Percentiles rank a stretch among this genome's conserved stretches.
Evolutionary conservation across 2,329 filamentous ascomycete genomes (phyloP).

Genomic region (Neonectria punicea): DNA sequence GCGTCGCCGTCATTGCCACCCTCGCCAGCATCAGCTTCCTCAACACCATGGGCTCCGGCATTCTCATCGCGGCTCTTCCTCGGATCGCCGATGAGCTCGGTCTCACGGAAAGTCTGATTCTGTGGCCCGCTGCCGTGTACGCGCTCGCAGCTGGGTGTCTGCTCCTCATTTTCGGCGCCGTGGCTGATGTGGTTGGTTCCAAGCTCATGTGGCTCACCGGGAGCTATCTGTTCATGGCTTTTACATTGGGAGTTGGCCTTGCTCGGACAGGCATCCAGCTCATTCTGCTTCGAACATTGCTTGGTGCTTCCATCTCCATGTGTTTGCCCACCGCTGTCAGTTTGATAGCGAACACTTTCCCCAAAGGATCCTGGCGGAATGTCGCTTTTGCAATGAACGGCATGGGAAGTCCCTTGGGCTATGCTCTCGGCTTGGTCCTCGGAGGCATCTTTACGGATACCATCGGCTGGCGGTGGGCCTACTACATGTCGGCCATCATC

Average conservation of each 20-base stretch:
- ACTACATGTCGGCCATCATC: slow-evolving; percentile 50
- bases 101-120: slow-evolving; percentile 42
- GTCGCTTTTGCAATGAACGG: slow-evolving; percentile 55
- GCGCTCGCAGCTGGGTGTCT: slow-evolving; percentile 47
- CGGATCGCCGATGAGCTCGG: slow-evolving; percentile 49
- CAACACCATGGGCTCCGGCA: slow-evolving; percentile 24
- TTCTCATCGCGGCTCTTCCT: slow-evolving; percentile 52
- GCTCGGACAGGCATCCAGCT: slow-evolving; percentile 44
- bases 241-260: slow-evolving; percentile 32
- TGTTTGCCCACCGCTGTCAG: slow-evolving; percentile 47
- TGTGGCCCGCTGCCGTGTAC: slow-evolving; percentile 51
- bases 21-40: slow-evolving; percentile 22
- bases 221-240: slow-evolving; percentile 44
- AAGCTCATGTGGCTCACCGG: slow-evolving; percentile 13
- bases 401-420: slow-evolving; percentile 57
- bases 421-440: slow-evolving; percentile 59
- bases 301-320: slow-evolving; percentile 49
- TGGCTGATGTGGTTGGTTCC: slow-evolving; percentile 49
- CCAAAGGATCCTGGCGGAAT: slow-evolving; percentile 48
- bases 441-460: slow-evolving; percentile 58
- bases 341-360: slow-evolving; percentile 45
- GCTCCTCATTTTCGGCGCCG: slow-evolving; percentile 49
- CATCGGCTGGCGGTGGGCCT: slow-evolving; percentile 58
- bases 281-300: slow-evolving; percentile 49
- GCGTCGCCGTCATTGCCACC: neutral